Conservation (phyloP, 805 yeast species). For the Teunomyces cretensis region DNA sequence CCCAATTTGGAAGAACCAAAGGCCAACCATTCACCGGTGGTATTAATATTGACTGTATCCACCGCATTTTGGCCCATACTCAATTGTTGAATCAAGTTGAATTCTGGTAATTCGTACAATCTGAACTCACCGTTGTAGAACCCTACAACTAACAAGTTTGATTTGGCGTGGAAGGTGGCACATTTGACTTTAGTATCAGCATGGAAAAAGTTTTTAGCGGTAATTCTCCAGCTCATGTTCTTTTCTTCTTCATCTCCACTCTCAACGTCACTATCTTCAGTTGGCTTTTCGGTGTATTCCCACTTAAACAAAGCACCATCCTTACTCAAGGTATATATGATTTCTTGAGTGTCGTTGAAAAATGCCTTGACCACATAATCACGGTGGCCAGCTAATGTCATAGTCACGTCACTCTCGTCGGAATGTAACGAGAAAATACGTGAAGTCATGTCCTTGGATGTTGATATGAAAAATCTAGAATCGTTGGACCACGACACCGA, state of each 20-base stretch:
- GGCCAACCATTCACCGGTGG: constrained; percentile 94
- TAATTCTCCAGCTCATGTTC: constrained; percentile 74
- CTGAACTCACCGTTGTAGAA: constrained; percentile 89
- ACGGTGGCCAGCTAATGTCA: constrained; percentile 88
- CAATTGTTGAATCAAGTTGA: constrained; percentile 77
- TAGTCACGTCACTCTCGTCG: constrained; percentile 68
- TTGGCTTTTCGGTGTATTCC: constrained; percentile 71
- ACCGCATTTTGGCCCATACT: constrained; percentile 91
- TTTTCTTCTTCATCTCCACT: constrained; percentile 34
- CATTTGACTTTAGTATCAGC: constrained; percentile 73
- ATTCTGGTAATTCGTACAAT: constrained; percentile 81
- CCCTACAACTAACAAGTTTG: constrained; percentile 81
- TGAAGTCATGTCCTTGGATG: constrained; percentile 89
- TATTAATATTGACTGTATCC: constrained; percentile 75
- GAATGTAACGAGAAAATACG: constrained; percentile 75
- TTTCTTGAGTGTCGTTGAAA: constrained; percentile 84
- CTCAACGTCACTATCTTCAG: constrained; percentile 43
- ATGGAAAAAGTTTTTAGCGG: constrained; percentile 71
- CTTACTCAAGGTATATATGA: constrained; percentile 84
- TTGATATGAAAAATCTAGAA: constrained; percentile 80
- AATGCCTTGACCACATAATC: constrained; percentile 87
- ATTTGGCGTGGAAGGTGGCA: constrained; percentile 74
- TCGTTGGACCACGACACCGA: constrained; percentile 88
- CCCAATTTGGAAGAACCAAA: constrained; percentile 90
- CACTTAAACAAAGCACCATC: constrained; percentile 94